These are phyloP conservation scores for Beta vulgaris DNA, from an alignment of 148 eudicot genomes.

Conservation along the genomic window DNA sequence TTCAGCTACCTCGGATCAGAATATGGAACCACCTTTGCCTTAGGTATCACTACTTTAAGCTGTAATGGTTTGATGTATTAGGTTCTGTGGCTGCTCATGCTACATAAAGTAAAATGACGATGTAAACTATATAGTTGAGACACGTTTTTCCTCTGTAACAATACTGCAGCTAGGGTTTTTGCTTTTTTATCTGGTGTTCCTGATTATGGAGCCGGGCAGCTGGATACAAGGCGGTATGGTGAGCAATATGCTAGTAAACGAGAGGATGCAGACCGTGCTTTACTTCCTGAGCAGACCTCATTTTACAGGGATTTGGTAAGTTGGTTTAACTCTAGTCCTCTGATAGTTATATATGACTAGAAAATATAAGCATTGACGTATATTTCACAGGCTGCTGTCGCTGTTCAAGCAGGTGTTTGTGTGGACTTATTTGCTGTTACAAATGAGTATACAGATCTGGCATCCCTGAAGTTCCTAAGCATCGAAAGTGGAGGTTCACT, in stretches of 20 bases:
- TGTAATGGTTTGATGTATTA: background rate
- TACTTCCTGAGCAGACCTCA: slow-evolving; percentile 98
- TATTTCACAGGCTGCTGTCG: slow-evolving; percentile 92
- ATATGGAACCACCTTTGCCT: slow-evolving; percentile 90
- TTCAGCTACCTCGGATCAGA: slow-evolving; percentile 87
- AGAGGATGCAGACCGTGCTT: slow-evolving; percentile 98
- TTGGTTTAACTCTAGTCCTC: slow-evolving; percentile 17
- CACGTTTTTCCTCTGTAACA: background rate
- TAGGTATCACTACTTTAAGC: slow-evolving; percentile 47
- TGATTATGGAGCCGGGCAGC: slow-evolving; percentile 93
- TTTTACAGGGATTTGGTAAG: slow-evolving; percentile 91
- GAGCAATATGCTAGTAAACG: slow-evolving; percentile 99
- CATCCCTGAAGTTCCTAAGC: slow-evolving; percentile 89
- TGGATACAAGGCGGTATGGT: slow-evolving; percentile 92
- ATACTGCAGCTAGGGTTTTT: slow-evolving; percentile 78
- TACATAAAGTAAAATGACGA: background rate
- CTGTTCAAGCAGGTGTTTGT: slow-evolving; percentile 99
- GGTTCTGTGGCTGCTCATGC: slow-evolving; percentile 6
- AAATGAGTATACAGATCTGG: slow-evolving; percentile 95
- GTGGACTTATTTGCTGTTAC: slow-evolving; percentile 96
- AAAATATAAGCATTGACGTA: slow-evolving; percentile 34
- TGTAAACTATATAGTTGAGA: slow-evolving; percentile 13
- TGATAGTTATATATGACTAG: background rate
- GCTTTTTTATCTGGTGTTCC: slow-evolving; percentile 98
- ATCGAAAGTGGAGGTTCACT: slow-evolving; percentile 96